These are phyloP conservation scores for Stephania cephalantha DNA, from an alignment of 164 flowering plant species.

Conservation along the genomic window DNA sequence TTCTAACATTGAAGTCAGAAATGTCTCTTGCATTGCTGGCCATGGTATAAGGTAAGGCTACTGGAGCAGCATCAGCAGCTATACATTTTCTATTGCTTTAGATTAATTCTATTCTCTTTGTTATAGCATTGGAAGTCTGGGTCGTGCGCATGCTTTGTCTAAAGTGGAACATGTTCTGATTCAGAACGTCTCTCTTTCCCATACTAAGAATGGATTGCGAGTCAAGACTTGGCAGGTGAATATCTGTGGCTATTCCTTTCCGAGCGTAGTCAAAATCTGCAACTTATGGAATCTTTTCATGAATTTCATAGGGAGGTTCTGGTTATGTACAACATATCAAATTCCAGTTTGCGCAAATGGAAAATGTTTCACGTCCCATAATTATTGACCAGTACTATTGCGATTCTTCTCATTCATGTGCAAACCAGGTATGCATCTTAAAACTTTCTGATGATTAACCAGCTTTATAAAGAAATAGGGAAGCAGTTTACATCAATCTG, in stretches of 20 bases:
- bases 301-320: constrained; percentile 66
- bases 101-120: constrained; percentile 8
- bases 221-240: constrained; percentile 97
- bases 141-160: constrained; percentile 42
- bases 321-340: constrained; percentile 52
- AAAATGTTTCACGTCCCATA: constrained; percentile 81
- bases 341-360: constrained; percentile 63
- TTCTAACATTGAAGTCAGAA: constrained; percentile 46
- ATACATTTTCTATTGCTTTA: background rate
- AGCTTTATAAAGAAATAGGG: too few relatives aligned
- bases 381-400: constrained; percentile 92
- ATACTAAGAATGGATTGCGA: constrained; percentile 79
- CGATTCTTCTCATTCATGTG: constrained; percentile 60
- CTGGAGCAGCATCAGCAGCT: background rate
- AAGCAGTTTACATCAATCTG: too few relatives aligned
- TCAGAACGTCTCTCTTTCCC: constrained; percentile 47
- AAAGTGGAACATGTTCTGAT: constrained; percentile 55
- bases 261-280: background rate
- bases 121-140: constrained; percentile 86
- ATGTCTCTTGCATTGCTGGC: constrained; percentile 73
- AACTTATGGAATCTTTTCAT: background rate
- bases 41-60: constrained; percentile 85
- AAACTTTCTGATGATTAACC: background rate
- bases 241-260: background rate
- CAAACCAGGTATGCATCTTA: constrained; percentile 55